These are phyloP conservation scores for Cordyceps militaris DNA, from an alignment of 2,329 filamentous ascomycete species.

Conservation along the genomic window DNA sequence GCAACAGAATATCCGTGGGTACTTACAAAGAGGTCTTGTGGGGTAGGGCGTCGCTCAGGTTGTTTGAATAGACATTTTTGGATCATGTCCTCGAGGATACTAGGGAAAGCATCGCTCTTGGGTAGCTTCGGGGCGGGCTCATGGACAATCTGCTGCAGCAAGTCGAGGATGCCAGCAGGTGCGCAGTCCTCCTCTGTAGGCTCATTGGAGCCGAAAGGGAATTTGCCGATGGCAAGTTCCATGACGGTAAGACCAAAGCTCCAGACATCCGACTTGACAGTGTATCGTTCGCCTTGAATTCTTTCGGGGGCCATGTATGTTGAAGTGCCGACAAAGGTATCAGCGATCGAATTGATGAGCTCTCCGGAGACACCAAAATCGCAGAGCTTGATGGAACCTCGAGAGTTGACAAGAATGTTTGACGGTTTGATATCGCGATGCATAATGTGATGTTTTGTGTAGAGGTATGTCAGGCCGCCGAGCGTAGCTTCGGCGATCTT, in stretches of 20 bases:
- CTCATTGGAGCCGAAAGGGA: conserved; percentile 78
- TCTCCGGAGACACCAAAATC: conserved; percentile 99
- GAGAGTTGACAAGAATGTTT: conserved; percentile 92
- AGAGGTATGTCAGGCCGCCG: conserved; percentile 89
- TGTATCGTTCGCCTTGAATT: conserved; percentile 95
- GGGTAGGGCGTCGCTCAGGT: conserved; percentile 81
- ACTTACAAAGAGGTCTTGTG: conserved; percentile 84
- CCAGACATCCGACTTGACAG: conserved; percentile 98
- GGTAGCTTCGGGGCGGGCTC: conserved; percentile 89
- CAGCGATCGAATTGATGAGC: conserved; percentile 93
- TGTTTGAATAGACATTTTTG: conserved; percentile 91
- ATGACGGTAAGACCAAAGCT: conserved; percentile 93
- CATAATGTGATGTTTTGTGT: conserved; percentile 95
- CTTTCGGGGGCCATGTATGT: conserved; percentile 99
- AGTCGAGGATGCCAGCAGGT: conserved; percentile 89
- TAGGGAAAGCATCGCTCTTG: conserved; percentile 94
- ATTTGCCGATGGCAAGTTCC: conserved; percentile 96
- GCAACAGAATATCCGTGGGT: neutral
- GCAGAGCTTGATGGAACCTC: conserved; percentile 91
- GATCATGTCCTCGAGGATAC: conserved; percentile 93
- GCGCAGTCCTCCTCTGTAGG: conserved; percentile 68
- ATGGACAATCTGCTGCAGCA: conserved; percentile 94
- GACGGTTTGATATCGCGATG: conserved; percentile 98
- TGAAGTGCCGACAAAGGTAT: conserved; percentile 96
- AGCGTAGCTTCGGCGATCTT: conserved; percentile 97